Percentiles rank a stretch among this genome's conserved stretches.
These are phyloP conservation scores for Warburgia ugandensis DNA, from an alignment of 164 flowering plant genomes.

Conservation along the genomic window DNA sequence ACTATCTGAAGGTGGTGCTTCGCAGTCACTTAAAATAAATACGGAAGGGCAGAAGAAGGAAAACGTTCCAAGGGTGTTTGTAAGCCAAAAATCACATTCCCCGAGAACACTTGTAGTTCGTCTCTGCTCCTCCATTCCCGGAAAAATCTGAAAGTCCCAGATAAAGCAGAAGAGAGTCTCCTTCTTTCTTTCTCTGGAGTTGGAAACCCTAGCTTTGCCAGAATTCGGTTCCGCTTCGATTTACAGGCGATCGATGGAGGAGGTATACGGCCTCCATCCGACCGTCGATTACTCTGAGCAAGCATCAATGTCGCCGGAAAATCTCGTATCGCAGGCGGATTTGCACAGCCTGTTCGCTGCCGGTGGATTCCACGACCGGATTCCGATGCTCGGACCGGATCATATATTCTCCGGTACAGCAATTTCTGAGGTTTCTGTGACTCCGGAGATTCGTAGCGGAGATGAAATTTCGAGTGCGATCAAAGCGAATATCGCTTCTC, in stretches of 20 bases:
- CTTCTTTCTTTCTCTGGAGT: too few relatives aligned
- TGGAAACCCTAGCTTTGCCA: too few relatives aligned
- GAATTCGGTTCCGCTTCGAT: too few relatives aligned
- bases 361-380: slow-evolving; percentile 37
- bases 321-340: slow-evolving; percentile 28
- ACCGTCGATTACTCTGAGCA: slow-evolving; percentile 33
- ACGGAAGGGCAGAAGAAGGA: too few relatives aligned
- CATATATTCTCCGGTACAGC: slow-evolving; percentile 23
- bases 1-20: too few relatives aligned
- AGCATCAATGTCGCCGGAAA: slow-evolving; percentile 43
- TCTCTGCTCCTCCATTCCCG: too few relatives aligned
- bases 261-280: slow-evolving; percentile 39
- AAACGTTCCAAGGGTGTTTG: too few relatives aligned
- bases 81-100: too few relatives aligned
- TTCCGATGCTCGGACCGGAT: slow-evolving; percentile 31
- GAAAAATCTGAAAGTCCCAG: too few relatives aligned
- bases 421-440: slow-evolving; percentile 15
- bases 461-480: slow-evolving; percentile 25
- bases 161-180: too few relatives aligned
- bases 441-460: slow-evolving; percentile 23
- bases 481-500: slow-evolving; percentile 81
- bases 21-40: too few relatives aligned
- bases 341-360: slow-evolving; percentile 11
- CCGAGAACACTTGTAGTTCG: too few relatives aligned
- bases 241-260: slow-evolving; percentile 47